Evolutionary conservation across 768 basidiomycete genomes (phyloP), one percentile per base, ranked within the genome.

Genomic region (Lactarius hengduanensis): DNA sequence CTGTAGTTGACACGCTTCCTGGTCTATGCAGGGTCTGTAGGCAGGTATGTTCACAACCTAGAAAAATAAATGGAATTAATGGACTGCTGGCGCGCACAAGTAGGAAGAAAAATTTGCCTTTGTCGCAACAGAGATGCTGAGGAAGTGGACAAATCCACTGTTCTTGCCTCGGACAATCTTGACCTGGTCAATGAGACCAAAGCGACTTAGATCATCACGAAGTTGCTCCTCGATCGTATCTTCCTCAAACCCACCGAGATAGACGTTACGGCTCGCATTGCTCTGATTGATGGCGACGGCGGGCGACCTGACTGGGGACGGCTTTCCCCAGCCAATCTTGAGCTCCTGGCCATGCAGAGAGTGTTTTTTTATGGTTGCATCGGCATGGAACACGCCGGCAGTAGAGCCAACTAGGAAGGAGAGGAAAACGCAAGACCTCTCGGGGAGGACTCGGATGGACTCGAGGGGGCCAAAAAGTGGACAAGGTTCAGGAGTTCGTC

Each of bases 81-180:
- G 16, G 30, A 2, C 32, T 18, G 41, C n/a, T 30, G 38, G 34
- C 34, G 30, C 16, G 57, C 45, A 9, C 40, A 61, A 45, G 30
- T n/a, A 36, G 15, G 15, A n/a, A 53, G 32, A 45, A 20, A 28
- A 28, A 1, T 15, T 40, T 55, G 11, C 94, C 91, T 98, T 98
- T 71, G 91, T 96, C 18, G 97, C 97, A 50, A 92, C 86, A 28
- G 91, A 84, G 75, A 99, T 97, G 76, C 91, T 94, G 74, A 99
- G 80, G 81, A 98, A 99, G 78, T 99, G 97, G 22, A 99, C 95
- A 76, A 99, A 99, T 3, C 96, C 97, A 65, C 98, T 98, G 74
- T 97, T 97, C 84, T 98, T 98, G 81, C 98, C 97, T 68, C 96
- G 80, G 60, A 99, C 97, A 74, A 99, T 98, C 85, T 99, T 99